Base-by-base conservation (phyloP, 2,329 filamentous ascomycete genomes). In the Eutypa lata region DNA sequence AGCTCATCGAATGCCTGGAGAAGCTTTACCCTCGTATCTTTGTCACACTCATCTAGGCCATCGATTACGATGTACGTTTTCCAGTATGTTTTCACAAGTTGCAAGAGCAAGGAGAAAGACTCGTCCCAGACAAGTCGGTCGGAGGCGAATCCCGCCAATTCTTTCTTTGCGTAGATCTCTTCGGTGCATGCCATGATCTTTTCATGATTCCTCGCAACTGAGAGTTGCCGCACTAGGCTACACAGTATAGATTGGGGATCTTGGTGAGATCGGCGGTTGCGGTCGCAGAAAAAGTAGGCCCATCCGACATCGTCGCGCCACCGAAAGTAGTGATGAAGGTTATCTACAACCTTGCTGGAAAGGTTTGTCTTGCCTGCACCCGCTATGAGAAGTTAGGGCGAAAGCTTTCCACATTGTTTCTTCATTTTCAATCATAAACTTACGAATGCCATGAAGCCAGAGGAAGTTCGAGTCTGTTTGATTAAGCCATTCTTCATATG, bases 261-360 rank as follows among this genome's bases (percentile, higher is more conserved):
- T 24, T 24, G 28, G 16, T 48, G 47, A 37, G 31, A 24, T n/a
- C 3, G 6, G 8, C 47, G 28, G 19, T 48, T 48, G 18, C 47
- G 33, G 16, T 48, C 47, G 19, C 47, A 48, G 18, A 33, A 48
- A 21, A 48, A 48, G 31, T 48, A 48, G n/a, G 47, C 47, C 1
- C 37, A 7, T 8, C 22, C 21, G 7, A 31, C 26, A 31, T 31
- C 26, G 26, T 37, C 47, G 2, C 4, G 18, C 2, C 47, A 8
- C 47, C 6, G n/a, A 11, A 37, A 19, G 2, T 38, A n/a, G 8
- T 31, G 16, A 13, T 18, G 16, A n/a, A 24, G 10, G 6, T 16
- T 18, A 48, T 48, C 47, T 7, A 48, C 31, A 8, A 48, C n/a
- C 13, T 14, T 48, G 16, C 24, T 19, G 3, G 47, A 40, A 2